These are phyloP conservation scores for Leptographium galeiforme DNA, from an alignment of 2,329 filamentous ascomycete species.

Conservation along the genomic window DNA sequence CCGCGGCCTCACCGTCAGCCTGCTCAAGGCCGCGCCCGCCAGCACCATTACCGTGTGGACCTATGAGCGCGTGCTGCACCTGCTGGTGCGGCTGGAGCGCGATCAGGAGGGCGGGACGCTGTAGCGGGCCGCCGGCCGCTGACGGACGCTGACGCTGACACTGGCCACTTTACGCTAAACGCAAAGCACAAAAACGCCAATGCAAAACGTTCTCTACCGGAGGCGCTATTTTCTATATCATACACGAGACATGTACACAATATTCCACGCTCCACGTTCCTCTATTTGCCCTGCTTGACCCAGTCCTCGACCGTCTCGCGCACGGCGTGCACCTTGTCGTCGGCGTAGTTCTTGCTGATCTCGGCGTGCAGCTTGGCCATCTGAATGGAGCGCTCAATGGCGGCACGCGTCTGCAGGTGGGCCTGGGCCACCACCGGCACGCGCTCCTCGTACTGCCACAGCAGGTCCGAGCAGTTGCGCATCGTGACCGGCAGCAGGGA, in stretches of 20 bases:
- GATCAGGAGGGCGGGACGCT: not conserved
- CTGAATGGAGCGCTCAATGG: conserved; percentile 54
- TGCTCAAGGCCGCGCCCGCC: conserved; percentile 87
- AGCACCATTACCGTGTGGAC: conserved; percentile 92
- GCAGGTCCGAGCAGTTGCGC: conserved; percentile 70
- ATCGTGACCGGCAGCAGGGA: conserved; percentile 78
- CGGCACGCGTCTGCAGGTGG: conserved; percentile 59
- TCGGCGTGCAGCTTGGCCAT: conserved; percentile 64
- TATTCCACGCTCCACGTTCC: not conserved
- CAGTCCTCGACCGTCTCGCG: conserved; percentile 72
- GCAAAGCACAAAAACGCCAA: too few relatives aligned
- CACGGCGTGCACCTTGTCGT: conserved; percentile 65
- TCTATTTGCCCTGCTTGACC: conserved; percentile 79
- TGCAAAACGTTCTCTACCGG: too few relatives aligned
- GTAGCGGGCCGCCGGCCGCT: too few relatives aligned
- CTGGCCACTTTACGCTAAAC: too few relatives aligned
- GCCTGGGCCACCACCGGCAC: conserved; percentile 73
- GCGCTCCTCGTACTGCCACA: conserved; percentile 87
- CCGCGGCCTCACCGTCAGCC: conserved; percentile 71
- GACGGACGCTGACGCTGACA: too few relatives aligned
- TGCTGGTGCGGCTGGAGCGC: conserved; percentile 32
- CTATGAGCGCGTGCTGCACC: conserved; percentile 62
- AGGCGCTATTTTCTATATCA: too few relatives aligned
- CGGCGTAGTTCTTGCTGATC: conserved; percentile 57
- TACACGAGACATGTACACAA: not conserved